Evolutionary conservation across 2,329 filamentous ascomycete genomes (phyloP), one percentile per base, ranked within the genome.

Genomic region (Karstenula rhodostoma): DNA sequence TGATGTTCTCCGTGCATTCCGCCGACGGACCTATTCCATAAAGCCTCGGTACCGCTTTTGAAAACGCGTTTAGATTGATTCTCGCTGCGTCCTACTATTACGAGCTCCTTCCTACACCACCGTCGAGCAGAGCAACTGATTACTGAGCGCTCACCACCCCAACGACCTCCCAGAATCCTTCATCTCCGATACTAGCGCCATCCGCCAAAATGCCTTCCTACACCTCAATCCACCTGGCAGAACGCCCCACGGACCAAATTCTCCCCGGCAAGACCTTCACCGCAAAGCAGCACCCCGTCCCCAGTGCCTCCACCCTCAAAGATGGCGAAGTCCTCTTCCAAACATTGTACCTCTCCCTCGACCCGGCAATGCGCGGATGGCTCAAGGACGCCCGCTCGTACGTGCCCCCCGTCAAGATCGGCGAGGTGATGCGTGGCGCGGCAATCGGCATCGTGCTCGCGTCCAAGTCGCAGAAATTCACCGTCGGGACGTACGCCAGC

Each of bases 331-430:
- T 92, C 57, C 82, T 92, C 60, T 80, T 84, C 59, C 79, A 82
- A 59, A 79, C 79, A 1, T 80, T 90, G 61, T 92, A 91, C 71
- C 82, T 91, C 47, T 89, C 87, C 10, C 82, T 92, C 42, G 90
- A 92, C 77, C 90, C 90, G 1, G 89, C 90, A n/a, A 92, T 92
- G 89, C 85, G 90, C 68, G 87, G 87, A 60, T 92, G 89, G 89
- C 77, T 93, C 22, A 89, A 86, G 48, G 59, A 67, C 17, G 70
- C 79, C 40, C 80, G 85, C 32, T 86, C 89, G 1, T 93, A 93
- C 76, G 73, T 91, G 1, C 87, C 89, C 0, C 89, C 90, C 8
- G 89, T 93, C 29, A 79, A 87, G 64, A 85, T 90, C 61, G 89
- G 87, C 67, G 87, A 87, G 60, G 81, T 85, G 35, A 93, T 93